Evolutionary conservation across 164 flowering plant species (phyloP).

Genomic region (Tetracentron sinense): DNA sequence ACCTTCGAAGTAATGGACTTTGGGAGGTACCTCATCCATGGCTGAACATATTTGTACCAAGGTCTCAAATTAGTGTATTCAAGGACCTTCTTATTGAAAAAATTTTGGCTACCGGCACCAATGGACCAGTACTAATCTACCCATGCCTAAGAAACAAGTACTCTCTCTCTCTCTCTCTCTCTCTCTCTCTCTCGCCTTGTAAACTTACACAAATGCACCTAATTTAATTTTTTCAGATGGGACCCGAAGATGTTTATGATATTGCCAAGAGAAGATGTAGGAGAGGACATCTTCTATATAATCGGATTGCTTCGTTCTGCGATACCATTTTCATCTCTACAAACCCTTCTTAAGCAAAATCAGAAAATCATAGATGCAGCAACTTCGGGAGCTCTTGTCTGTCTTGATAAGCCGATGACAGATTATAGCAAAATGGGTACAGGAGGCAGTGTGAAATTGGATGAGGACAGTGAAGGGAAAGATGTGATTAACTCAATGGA

Average conservation of each 20-base stretch:
- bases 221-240: slow-evolving; percentile 8
- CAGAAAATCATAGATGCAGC: slow-evolving; percentile 7
- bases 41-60: slow-evolving; percentile 48
- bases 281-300: slow-evolving; percentile 11
- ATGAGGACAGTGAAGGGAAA: background rate
- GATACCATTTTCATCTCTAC: slow-evolving; percentile 2
- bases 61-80: slow-evolving; percentile 41
- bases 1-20: slow-evolving; percentile 1
- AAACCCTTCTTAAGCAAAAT: slow-evolving; percentile 9
- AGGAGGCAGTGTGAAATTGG: background rate
- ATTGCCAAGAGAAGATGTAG: slow-evolving; percentile 9
- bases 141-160: slow-evolving; percentile 31
- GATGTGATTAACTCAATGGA: background rate
- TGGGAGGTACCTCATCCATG: slow-evolving; percentile 33
- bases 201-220: background rate
- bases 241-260: slow-evolving; percentile 8
- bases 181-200: background rate
- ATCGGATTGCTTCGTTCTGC: slow-evolving; percentile 9
- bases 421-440: background rate
- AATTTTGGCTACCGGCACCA: slow-evolving; percentile 41
- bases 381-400: background rate
- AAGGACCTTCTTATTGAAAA: slow-evolving; percentile 45
- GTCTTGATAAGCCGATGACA: background rate
- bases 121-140: slow-evolving; percentile 60
- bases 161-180: slow-evolving; percentile 5